Evolutionary conservation across 1,139 yeast genomes (phyloP), one percentile per base, ranked within the genome.

Genomic region (Torulaspora pretoriensis): DNA sequence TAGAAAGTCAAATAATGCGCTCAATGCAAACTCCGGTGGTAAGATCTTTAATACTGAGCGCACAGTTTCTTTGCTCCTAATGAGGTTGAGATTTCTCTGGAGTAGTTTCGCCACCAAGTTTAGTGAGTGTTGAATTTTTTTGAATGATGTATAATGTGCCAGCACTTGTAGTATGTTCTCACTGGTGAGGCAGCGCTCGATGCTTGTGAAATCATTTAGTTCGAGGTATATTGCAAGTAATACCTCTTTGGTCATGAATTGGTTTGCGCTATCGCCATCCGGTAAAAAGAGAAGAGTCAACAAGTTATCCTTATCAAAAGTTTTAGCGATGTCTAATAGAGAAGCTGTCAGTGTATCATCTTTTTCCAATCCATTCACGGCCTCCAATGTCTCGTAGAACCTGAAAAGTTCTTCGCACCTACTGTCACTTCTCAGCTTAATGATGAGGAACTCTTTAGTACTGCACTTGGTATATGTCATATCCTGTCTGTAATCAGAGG

Each of bases 161-260:
- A 61, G 39, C 3, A 61, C 49, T 10, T 41, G 36, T 8, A 51
- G 19, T 28, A 60, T 45, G 22, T 53, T 56, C 2, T 40, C 45
- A 9, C 44, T 34, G 3, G 37, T 50, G 1, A 54, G 30, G 3
- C 30, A 43, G 16, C 35, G 35, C 26, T 63, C 64, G 4, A 62
- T 48, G 7, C 50, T 48, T 14, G 43, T 40, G 40, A 61, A 64
- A 46, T 63, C 67, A 43, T 59, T 58, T 37, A 50, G 50, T 8
- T 52, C 36, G 34, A 47, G 38, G 32, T 36, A 54, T 19, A 42
- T 36, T 2, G 50, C 46, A 8, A 51, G 49, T 29, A 48, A 26
- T 25, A 49, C 48, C 4, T 44, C 42, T 14, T 38, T 23, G 7
- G 52, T 48, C 36, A 46, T 24, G 25, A 37, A 36, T 6, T 25